phyloP scores from a whole-genome alignment of 2,329 filamentous ascomycete genomes.

The Scedosporium minutisporum region DNA sequence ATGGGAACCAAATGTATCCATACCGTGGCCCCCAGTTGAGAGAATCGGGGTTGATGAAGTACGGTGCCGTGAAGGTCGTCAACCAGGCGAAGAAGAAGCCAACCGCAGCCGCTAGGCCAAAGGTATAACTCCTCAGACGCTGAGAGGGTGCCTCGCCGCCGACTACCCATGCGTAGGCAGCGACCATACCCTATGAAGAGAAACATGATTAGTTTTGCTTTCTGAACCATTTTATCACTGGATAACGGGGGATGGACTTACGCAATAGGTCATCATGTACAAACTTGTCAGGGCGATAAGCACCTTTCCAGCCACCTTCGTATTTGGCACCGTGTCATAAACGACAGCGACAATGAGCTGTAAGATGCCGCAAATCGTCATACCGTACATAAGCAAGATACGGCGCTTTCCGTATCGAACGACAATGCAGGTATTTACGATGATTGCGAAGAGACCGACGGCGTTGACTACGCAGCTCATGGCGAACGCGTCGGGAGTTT shows the following conservation, averaged over 20 bases:
- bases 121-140: constrained; percentile 40
- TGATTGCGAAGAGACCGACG: constrained; percentile 37
- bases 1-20: constrained; percentile 38
- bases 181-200: constrained; percentile 28
- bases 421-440: constrained; percentile 38
- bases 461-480: constrained; percentile 40
- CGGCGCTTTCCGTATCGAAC: constrained; percentile 36
- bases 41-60: constrained; percentile 41
- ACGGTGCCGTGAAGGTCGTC: constrained; percentile 41
- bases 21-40: constrained; percentile 43
- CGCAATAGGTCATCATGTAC: constrained; percentile 39
- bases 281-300: constrained; percentile 37
- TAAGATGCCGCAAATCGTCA: constrained; percentile 35
- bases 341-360: constrained; percentile 39
- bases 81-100: constrained; percentile 42
- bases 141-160: constrained; percentile 44
- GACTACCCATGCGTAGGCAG: constrained; percentile 40
- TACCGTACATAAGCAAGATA: constrained; percentile 35
- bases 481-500: constrained; percentile 36
- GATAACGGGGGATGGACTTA: constrained; percentile 15
- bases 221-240: neutral
- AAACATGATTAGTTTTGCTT: neutral
- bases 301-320: constrained; percentile 23
- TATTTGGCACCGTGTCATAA: constrained; percentile 27
- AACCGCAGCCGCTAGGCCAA: constrained; percentile 36